phyloP scores from a whole-genome alignment of 2,329 filamentous ascomycete species.

The Lasiodiplodia theobromae region DNA sequence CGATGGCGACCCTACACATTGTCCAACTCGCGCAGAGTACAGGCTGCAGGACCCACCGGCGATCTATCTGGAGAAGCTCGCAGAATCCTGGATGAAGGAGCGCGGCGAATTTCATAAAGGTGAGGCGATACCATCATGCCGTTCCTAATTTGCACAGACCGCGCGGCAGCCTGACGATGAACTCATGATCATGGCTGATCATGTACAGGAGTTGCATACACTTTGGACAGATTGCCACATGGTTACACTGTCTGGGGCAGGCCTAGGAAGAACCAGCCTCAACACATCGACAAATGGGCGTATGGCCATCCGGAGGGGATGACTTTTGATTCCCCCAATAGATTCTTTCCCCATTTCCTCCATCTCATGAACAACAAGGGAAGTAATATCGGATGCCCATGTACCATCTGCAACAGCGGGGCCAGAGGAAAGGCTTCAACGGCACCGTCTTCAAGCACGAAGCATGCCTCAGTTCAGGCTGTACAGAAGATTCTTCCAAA shows the following conservation, averaged over 20 bases:
- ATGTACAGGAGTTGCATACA: constrained; percentile 51
- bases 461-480: constrained; percentile 19
- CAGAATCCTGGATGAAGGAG: constrained; percentile 55
- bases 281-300: constrained; percentile 61
- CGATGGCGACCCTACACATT: constrained; percentile 46
- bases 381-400: constrained; percentile 54
- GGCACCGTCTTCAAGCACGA: constrained; percentile 19
- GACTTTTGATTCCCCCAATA: constrained; percentile 60
- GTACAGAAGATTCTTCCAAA: constrained; percentile 21
- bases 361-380: constrained; percentile 60
- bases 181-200: background rate
- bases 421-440: background rate
- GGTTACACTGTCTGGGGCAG: constrained; percentile 61
- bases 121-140: background rate
- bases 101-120: constrained; percentile 41
- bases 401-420: constrained; percentile 54
- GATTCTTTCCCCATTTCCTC: constrained; percentile 65
- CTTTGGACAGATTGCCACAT: constrained; percentile 60
- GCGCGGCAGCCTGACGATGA: background rate
- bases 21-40: constrained; percentile 48
- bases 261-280: constrained; percentile 49
- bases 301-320: constrained; percentile 63
- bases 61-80: constrained; percentile 58
- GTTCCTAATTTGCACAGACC: background rate
- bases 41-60: constrained; percentile 45